phyloP scores from a whole-genome alignment of 345 rosid species.

The Linum usitatissimum region DNA sequence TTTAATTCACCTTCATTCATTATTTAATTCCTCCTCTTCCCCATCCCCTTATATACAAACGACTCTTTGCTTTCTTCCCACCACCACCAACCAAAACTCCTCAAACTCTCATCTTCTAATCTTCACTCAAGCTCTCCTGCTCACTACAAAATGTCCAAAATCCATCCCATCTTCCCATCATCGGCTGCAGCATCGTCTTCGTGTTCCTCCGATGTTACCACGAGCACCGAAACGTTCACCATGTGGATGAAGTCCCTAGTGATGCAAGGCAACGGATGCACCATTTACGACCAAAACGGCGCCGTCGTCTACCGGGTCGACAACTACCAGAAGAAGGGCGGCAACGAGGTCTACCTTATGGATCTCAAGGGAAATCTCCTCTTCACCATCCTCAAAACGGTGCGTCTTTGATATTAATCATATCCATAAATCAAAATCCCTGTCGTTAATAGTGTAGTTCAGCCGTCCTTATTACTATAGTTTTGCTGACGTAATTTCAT shows the following conservation, averaged over 20 bases:
- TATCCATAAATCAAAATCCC: no score
- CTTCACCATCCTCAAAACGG: constrained; percentile 41
- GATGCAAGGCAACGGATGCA: constrained; percentile 52
- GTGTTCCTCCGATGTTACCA: constrained; percentile 17
- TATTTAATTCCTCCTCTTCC: not conserved
- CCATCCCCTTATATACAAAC: not conserved
- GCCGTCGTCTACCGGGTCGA: constrained; percentile 46
- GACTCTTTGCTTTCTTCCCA: not conserved
- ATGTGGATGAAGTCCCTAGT: constrained; percentile 67
- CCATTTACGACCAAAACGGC: constrained; percentile 43
- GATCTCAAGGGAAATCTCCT: constrained; percentile 47
- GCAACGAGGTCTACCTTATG: constrained; percentile 47
- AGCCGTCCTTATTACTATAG: not conserved
- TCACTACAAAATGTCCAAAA: constrained; percentile 23
- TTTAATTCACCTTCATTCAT: not conserved
- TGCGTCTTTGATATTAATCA: constrained; percentile 1
- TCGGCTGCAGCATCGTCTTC: constrained; percentile 9
- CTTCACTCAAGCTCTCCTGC: not conserved
- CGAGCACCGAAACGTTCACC: constrained; percentile 41
- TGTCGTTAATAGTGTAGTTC: no score
- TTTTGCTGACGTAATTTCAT: not conserved
- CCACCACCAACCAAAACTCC: not conserved
- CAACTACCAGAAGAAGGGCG: constrained; percentile 38
- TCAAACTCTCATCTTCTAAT: not conserved
- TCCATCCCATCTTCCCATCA: constrained; percentile 32